Conservation (phyloP, 1,139 yeast genomes). For the Yamadazyma buinensis region DNA sequence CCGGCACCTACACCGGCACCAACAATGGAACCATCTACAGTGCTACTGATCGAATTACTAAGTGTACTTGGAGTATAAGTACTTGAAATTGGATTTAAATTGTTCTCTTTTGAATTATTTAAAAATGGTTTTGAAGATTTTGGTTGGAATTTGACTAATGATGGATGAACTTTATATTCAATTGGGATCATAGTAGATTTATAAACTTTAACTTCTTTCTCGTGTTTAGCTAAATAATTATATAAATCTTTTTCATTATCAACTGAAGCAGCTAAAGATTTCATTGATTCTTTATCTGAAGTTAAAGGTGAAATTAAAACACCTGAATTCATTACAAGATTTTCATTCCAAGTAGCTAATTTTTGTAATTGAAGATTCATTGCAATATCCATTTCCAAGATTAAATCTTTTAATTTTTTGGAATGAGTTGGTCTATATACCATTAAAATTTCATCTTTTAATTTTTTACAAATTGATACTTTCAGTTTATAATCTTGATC, state of each 20-base stretch:
- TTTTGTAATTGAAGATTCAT: slow-evolving; percentile 83
- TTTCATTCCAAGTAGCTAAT: slow-evolving; percentile 84
- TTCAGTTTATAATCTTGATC: slow-evolving; percentile 81
- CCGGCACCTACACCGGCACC: background rate
- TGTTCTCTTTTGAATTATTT: slow-evolving; percentile 16
- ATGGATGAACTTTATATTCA: slow-evolving; percentile 75
- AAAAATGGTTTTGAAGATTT: slow-evolving; percentile 38
- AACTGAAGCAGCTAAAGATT: slow-evolving; percentile 66
- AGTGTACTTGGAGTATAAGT: background rate
- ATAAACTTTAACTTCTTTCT: slow-evolving; percentile 26
- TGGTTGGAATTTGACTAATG: slow-evolving; percentile 41
- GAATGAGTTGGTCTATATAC: slow-evolving; percentile 77
- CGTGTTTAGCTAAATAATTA: slow-evolving; percentile 55
- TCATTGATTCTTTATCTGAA: slow-evolving; percentile 61
- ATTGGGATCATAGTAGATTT: slow-evolving; percentile 52
- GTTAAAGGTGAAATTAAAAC: slow-evolving; percentile 74
- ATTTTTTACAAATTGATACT: slow-evolving; percentile 67
- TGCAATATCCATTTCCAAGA: slow-evolving; percentile 85
- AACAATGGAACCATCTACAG: background rate
- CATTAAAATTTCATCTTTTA: slow-evolving; percentile 69
- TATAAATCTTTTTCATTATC: slow-evolving; percentile 83
- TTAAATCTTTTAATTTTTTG: slow-evolving; percentile 68
- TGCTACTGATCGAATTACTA: background rate
- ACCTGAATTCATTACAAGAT: slow-evolving; percentile 78
- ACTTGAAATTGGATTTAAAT: background rate